Percentiles rank a stretch among this genome's conserved stretches.
These are phyloP conservation scores for Globisporangium megalacanthum DNA, from an alignment of 352 stramenopile species.

Conservation along the genomic window DNA sequence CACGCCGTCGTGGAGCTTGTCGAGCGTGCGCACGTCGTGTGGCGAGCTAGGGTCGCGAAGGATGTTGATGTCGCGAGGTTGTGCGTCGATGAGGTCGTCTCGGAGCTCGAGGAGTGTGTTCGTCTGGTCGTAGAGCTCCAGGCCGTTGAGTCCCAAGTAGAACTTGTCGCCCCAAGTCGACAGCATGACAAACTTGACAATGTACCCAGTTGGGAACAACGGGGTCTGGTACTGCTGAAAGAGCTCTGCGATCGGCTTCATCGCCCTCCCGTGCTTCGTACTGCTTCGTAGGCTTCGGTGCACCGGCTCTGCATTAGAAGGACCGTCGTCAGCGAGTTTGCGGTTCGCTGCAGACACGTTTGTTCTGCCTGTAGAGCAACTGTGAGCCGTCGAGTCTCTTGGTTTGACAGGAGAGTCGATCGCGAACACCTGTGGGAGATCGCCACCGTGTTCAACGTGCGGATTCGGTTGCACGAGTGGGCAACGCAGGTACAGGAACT, in stretches of 20 bases:
- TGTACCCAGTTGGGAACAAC: conserved; percentile 77
- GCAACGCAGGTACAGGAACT: conserved; percentile 59
- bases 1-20: conserved; percentile 72
- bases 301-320: too few species aligned
- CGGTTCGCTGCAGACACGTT: too few species aligned
- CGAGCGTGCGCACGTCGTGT: conserved; percentile 59
- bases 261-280: conserved; percentile 14
- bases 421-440: conserved; percentile 8
- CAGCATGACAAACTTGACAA: conserved; percentile 80
- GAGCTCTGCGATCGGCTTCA: conserved; percentile 51
- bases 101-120: conserved; percentile 39
- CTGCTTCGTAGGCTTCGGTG: neutral
- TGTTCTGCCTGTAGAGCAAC: too few species aligned
- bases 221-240: conserved; percentile 88
- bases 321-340: too few species aligned
- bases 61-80: conserved; percentile 78
- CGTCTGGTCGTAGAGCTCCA: conserved; percentile 65
- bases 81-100: conserved; percentile 54
- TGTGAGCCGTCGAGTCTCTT: too few species aligned
- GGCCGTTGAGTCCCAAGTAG: conserved; percentile 74
- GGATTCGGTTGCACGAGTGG: conserved; percentile 13
- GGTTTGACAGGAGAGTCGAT: conserved; percentile 14
- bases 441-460: neutral
- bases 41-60: conserved; percentile 57
- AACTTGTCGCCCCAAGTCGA: conserved; percentile 75